These are phyloP conservation scores for Vanrija humicola DNA, from an alignment of 1,284 basidiomycete species.

Conservation along the genomic window DNA sequence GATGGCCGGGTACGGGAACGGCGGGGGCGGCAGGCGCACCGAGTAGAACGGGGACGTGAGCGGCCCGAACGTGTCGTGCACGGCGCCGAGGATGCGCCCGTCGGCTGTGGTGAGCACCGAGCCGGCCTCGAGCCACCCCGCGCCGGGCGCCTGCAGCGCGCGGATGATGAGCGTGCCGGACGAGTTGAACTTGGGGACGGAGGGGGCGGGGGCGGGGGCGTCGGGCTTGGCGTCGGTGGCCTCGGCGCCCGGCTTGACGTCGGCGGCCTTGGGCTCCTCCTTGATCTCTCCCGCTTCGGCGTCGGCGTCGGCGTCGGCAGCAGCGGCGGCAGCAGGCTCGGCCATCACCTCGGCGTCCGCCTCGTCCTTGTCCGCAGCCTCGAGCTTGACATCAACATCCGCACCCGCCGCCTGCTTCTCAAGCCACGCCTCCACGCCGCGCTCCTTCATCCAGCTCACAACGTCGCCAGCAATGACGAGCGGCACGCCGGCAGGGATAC, in stretches of 20 bases:
- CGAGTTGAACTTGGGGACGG: conserved; percentile 35
- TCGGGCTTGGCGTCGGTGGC: background rate
- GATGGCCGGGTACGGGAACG: conserved; percentile 36
- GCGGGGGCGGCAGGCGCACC: conserved; percentile 45
- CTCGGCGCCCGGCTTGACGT: background rate
- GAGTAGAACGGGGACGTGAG: conserved; percentile 55
- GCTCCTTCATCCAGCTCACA: conserved; percentile 47
- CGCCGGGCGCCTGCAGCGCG: conserved; percentile 34
- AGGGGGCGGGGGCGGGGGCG: background rate
- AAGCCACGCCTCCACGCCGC: conserved; percentile 38
- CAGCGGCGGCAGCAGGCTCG: background rate
- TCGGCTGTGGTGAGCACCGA: conserved; percentile 53
- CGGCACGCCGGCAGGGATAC: conserved; percentile 35
- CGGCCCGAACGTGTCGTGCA: conserved; percentile 57
- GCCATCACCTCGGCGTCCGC: background rate
- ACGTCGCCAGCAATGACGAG: conserved; percentile 49
- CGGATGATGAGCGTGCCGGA: conserved; percentile 49
- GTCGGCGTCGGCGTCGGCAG: background rate
- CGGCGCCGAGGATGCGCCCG: conserved; percentile 53
- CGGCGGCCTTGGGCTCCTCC: background rate
- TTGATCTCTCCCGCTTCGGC: background rate
- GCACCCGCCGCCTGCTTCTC: conserved; percentile 16
- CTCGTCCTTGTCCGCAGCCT: background rate
- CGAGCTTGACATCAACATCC: background rate
- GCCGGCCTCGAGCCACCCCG: conserved; percentile 53